Conservation (phyloP, 352 stramenopile genomes). For the Phytophthora megakarya region DNA sequence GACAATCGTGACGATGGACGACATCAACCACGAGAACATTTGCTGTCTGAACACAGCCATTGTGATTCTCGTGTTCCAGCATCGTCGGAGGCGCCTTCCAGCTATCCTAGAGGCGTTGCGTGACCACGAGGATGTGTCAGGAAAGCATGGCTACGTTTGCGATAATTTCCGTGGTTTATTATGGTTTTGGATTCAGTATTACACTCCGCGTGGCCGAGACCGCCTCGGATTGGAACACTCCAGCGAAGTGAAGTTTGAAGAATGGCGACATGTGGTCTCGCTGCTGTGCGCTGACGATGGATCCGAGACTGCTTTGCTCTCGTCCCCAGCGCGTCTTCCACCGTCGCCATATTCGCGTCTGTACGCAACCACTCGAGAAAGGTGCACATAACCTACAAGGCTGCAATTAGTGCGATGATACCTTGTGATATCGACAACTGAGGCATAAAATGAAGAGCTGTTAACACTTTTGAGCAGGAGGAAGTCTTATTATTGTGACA, state of each 20-base stretch:
- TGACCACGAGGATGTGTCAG: conserved; percentile 67
- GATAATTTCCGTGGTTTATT: conserved; percentile 93
- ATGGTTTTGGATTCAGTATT: conserved; percentile 97
- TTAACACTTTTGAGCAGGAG: background rate
- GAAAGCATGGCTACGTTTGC: conserved; percentile 74
- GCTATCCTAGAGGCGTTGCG: conserved; percentile 67
- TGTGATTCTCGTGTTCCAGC: conserved; percentile 94
- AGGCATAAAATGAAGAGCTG: conserved; percentile 16
- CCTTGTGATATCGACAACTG: conserved; percentile 8
- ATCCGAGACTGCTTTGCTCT: conserved; percentile 81
- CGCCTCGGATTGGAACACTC: conserved; percentile 94
- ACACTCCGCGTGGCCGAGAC: conserved; percentile 93
- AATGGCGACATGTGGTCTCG: conserved; percentile 92
- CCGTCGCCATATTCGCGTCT: conserved; percentile 70
- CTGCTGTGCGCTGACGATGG: conserved; percentile 94
- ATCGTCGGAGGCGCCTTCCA: conserved; percentile 85
- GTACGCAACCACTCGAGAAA: conserved; percentile 43
- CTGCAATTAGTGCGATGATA: conserved; percentile 6
- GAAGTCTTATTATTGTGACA: background rate
- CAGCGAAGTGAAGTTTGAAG: conserved; percentile 93
- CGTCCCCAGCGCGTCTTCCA: conserved; percentile 52
- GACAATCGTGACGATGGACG: conserved; percentile 93
- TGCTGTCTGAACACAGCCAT: conserved; percentile 97
- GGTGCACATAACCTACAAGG: conserved; percentile 21
- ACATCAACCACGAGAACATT: conserved; percentile 98